Evolutionary conservation across 2,329 filamentous ascomycete genomes (phyloP).

Genomic region (Xylariaceae sp.): DNA sequence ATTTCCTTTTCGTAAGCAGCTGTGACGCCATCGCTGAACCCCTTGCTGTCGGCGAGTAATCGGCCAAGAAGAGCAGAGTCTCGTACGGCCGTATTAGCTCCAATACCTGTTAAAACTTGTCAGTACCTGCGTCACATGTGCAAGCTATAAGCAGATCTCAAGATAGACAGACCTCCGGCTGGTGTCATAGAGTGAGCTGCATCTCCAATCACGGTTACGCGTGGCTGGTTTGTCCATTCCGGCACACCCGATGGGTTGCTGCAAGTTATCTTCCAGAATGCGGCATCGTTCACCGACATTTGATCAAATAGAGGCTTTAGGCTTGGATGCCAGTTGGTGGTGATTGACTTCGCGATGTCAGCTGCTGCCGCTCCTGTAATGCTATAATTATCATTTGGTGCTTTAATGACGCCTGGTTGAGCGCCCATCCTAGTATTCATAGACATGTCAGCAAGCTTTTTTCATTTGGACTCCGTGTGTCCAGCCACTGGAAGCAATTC

Average conservation of each 20-base stretch:
- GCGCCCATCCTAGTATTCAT: constrained; percentile 40
- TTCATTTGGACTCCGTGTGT: too few species aligned
- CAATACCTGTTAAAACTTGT: constrained; percentile 36
- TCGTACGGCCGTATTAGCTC: constrained; percentile 53
- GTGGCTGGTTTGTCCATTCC: constrained; percentile 54
- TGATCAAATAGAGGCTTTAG: constrained; percentile 55
- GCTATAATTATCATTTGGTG: constrained; percentile 57
- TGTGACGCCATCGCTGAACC: constrained; percentile 49
- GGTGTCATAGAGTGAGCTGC: constrained; percentile 57
- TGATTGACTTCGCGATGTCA: constrained; percentile 52
- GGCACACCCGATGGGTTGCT: constrained; percentile 57
- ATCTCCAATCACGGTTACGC: constrained; percentile 57
- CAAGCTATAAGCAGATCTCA: too few species aligned
- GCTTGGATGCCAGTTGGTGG: constrained; percentile 51
- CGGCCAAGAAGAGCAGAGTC: constrained; percentile 53
- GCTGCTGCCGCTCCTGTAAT: constrained; percentile 55
- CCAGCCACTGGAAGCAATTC: too few species aligned
- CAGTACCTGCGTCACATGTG: too few species aligned
- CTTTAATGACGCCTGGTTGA: constrained; percentile 51
- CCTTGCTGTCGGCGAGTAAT: constrained; percentile 49
- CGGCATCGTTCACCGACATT: constrained; percentile 53
- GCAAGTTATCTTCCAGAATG: constrained; percentile 65
- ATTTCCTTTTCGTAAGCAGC: constrained; percentile 60
- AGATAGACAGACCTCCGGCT: constrained; percentile 33
- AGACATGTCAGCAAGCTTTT: too few species aligned